phyloP scores from a whole-genome alignment of 83 land plant species.

The Diphasiastrum complanatum region DNA sequence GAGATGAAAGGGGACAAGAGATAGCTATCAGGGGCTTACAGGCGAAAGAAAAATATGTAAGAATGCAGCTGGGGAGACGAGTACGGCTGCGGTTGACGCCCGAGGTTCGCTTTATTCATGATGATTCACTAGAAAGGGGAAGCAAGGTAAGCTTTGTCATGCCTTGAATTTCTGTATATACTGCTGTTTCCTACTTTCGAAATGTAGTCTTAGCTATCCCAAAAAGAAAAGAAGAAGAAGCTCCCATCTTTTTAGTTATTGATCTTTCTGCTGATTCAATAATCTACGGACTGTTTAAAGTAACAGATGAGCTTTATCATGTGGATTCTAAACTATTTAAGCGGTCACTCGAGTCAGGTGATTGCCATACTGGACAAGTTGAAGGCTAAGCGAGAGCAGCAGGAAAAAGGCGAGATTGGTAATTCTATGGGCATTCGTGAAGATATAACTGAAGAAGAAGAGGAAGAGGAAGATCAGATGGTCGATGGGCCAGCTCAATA shows the following conservation, averaged over 20 bases:
- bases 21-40: constrained; percentile 80
- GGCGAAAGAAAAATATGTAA: constrained; percentile 83
- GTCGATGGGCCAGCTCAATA: too few species aligned
- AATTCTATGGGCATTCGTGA: constrained; percentile 8
- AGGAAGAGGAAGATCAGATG: too few species aligned
- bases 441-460: constrained; percentile 21
- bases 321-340: background rate
- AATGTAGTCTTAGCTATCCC: background rate
- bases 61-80: constrained; percentile 68
- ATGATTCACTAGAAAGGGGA: constrained; percentile 84
- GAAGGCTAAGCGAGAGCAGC: constrained; percentile 27
- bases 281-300: background rate
- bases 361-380: constrained; percentile 28
- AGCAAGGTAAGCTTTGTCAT: constrained; percentile 55
- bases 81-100: constrained; percentile 89
- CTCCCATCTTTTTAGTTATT: background rate
- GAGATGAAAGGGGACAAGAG: constrained; percentile 88
- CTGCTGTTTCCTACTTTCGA: background rate
- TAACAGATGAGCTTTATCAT: background rate
- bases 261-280: background rate
- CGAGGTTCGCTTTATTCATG: constrained; percentile 85
- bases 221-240: background rate
- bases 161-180: background rate
- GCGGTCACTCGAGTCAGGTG: constrained; percentile 20
- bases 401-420: constrained; percentile 21